Percentiles rank a stretch among this genome's conserved stretches.
phyloP scores from a whole-genome alignment of 2,329 filamentous ascomycete genomes.

The Lasiodiplodia hormozganensis region DNA sequence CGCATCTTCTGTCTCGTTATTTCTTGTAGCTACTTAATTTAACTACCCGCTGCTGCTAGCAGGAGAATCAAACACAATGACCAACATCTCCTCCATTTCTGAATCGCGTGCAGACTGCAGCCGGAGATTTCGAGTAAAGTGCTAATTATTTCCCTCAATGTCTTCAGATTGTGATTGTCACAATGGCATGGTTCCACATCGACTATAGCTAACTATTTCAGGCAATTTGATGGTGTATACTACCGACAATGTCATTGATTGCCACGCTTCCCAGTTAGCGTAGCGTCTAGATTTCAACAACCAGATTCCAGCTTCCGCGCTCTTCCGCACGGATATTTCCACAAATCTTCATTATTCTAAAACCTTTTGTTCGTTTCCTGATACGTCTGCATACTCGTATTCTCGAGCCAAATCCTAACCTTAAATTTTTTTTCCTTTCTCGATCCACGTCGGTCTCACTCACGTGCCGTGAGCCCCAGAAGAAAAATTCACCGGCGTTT shows the following conservation, averaged over 20 bases:
- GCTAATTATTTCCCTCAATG: neutral
- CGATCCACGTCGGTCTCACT: neutral
- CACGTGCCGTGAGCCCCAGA: neutral
- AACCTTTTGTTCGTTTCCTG: neutral
- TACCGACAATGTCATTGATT: conserved; percentile 7
- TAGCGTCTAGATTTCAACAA: no score
- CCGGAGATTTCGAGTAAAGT: neutral
- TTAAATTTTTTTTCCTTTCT: neutral
- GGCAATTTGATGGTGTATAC: neutral
- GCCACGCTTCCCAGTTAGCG: no score
- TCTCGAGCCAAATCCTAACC: neutral
- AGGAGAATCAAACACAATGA: conserved; percentile 9
- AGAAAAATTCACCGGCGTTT: conserved; percentile 11
- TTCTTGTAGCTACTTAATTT: conserved; percentile 21
- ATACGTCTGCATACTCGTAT: neutral
- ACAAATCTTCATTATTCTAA: neutral
- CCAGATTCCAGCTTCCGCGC: neutral
- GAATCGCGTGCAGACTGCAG: neutral
- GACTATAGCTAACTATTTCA: neutral
- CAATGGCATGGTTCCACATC: neutral
- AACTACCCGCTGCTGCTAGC: conserved; percentile 2
- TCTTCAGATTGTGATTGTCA: neutral
- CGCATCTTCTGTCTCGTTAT: neutral
- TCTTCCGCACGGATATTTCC: neutral
- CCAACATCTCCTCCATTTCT: conserved; percentile 1